phyloP scores from a whole-genome alignment of 1,284 basidiomycete species.

The Crocinoboletus sp. region DNA sequence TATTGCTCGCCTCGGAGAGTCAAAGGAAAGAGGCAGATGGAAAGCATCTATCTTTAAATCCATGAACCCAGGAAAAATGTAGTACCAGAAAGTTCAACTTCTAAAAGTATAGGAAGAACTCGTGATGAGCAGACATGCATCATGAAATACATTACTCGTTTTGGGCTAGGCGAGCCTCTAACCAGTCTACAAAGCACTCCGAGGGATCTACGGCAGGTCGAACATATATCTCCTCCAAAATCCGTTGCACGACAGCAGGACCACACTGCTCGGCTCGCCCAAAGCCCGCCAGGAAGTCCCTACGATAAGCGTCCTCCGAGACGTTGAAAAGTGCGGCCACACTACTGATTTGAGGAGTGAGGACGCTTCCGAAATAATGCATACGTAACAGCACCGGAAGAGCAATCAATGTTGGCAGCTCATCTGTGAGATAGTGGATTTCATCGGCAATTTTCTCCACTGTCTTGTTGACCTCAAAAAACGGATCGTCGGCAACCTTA shows the following conservation, averaged over 20 bases:
- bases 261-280: conserved; percentile 72
- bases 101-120: too few species aligned
- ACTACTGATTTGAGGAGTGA: conserved; percentile 32
- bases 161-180: conserved; percentile 43
- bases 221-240: conserved; percentile 45
- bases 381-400: conserved; percentile 58
- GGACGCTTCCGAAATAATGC: conserved; percentile 21
- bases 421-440: conserved; percentile 49
- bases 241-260: conserved; percentile 49
- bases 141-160: too few species aligned
- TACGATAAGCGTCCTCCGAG: conserved; percentile 58
- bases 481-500: conserved; percentile 39
- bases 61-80: too few species aligned
- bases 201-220: conserved; percentile 28
- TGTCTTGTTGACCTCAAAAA: conserved; percentile 23
- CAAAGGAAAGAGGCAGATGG: too few species aligned
- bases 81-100: too few species aligned
- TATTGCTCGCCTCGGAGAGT: too few species aligned
- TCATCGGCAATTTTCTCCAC: conserved; percentile 35
- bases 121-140: too few species aligned
- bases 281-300: conserved; percentile 65
- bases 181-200: conserved; percentile 40
- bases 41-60: too few species aligned
- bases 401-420: conserved; percentile 65
- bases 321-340: conserved; percentile 55